These are phyloP conservation scores for Phaeosphaeria sp. DNA, from an alignment of 2,329 filamentous ascomycete genomes.

Conservation along the genomic window DNA sequence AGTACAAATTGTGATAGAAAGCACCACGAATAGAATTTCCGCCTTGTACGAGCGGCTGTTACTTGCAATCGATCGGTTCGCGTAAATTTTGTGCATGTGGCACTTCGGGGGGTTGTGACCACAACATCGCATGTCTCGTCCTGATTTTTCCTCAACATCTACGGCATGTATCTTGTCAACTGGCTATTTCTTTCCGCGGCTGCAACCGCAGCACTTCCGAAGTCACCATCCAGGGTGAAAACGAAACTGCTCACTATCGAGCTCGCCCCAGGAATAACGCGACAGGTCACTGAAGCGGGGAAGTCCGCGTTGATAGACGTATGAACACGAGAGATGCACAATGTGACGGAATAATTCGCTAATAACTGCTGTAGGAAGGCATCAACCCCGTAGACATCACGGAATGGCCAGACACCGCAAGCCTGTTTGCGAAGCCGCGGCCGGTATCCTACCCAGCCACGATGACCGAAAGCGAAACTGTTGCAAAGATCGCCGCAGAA, in stretches of 20 bases:
- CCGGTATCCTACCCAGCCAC: constrained; percentile 66
- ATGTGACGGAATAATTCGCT: background rate
- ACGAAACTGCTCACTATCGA: constrained; percentile 5
- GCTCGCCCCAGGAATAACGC: constrained; percentile 2
- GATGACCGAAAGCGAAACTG: constrained; percentile 67
- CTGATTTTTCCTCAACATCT: background rate
- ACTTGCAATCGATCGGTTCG: background rate
- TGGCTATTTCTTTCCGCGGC: background rate
- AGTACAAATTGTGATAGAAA: background rate
- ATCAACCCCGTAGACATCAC: constrained; percentile 94
- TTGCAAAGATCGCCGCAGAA: constrained; percentile 69
- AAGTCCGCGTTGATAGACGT: constrained; percentile 7
- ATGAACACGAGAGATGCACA: background rate
- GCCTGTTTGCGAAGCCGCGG: constrained; percentile 33
- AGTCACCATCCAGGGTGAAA: background rate
- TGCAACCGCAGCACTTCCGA: background rate
- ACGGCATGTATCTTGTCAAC: background rate
- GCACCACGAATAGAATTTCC: background rate
- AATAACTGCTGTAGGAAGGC: constrained; percentile 37
- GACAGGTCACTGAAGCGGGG: constrained; percentile 6
- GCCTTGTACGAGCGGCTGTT: background rate
- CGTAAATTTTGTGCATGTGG: background rate
- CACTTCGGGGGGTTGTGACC: background rate
- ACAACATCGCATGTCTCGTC: background rate
- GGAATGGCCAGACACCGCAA: constrained; percentile 62